A percentile compares a stretch with the other conserved stretches of the same genome.
Evolutionary conservation across 306 rosid genomes (phyloP).

Genomic region (Quercus ilex): DNA sequence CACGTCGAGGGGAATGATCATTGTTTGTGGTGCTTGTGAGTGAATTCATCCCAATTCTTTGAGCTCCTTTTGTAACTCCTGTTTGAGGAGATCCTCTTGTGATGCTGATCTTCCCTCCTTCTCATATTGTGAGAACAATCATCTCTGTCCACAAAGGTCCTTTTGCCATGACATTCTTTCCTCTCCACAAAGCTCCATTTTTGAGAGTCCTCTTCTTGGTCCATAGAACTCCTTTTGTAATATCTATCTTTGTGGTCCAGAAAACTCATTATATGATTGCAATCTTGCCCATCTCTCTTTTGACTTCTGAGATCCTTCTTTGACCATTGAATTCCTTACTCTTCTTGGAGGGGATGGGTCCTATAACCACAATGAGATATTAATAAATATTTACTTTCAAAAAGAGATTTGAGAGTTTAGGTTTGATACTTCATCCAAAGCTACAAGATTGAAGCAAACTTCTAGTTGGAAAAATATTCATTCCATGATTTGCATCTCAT

Average conservation of each 20-base stretch:
- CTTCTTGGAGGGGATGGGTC: slow-evolving; percentile 84
- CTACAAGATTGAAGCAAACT: not conserved
- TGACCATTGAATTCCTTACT: slow-evolving; percentile 30
- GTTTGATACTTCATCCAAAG: not conserved
- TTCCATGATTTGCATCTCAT: too few species aligned
- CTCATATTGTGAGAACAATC: slow-evolving; percentile 33
- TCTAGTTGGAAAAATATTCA: not conserved
- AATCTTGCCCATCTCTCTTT: slow-evolving; percentile 31
- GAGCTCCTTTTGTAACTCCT: slow-evolving; percentile 13
- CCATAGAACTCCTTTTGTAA: slow-evolving; percentile 34
- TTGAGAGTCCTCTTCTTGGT: slow-evolving; percentile 30
- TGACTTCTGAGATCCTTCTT: slow-evolving; percentile 22
- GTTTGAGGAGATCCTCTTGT: not conserved
- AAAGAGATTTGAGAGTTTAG: not conserved
- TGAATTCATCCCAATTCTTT: slow-evolving; percentile 42
- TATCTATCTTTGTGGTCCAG: slow-evolving; percentile 24
- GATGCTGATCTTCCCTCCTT: slow-evolving; percentile 22
- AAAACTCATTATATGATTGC: slow-evolving; percentile 1
- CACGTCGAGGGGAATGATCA: slow-evolving; percentile 30
- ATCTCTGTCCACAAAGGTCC: slow-evolving; percentile 30
- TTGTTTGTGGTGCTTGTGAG: slow-evolving; percentile 34
- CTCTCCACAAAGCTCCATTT: slow-evolving; percentile 32
- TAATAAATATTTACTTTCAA: not conserved
- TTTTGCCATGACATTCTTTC: slow-evolving; percentile 14
- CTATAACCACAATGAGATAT: slow-evolving; percentile 28